These are phyloP conservation scores for Glarea lozoyensis DNA, from an alignment of 495 filamentous ascomycete species.

Conservation along the genomic window DNA sequence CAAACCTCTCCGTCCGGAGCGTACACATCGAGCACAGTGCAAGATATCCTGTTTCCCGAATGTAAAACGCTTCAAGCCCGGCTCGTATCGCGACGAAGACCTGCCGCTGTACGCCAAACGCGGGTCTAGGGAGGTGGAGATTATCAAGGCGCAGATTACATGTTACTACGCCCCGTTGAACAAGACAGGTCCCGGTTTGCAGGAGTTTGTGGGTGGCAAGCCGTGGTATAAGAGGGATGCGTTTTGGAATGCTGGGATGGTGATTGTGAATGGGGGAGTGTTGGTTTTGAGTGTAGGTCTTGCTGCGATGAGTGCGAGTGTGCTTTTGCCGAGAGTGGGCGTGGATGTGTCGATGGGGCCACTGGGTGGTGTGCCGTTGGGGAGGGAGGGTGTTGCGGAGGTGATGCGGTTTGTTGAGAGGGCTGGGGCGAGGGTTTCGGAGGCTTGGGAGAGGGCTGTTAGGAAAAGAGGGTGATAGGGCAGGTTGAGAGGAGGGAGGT, in stretches of 20 bases:
- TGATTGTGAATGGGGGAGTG: neutral
- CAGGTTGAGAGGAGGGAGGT: too few species aligned
- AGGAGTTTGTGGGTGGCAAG: too few species aligned
- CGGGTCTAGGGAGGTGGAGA: constrained; percentile 11
- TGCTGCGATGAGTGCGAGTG: neutral
- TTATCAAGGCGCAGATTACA: constrained; percentile 11
- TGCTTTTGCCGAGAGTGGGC: neutral
- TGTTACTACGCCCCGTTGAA: constrained; percentile 10
- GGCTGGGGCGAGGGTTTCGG: too few species aligned
- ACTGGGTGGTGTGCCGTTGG: too few species aligned
- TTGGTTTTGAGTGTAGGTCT: neutral
- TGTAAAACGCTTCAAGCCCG: constrained; percentile 15
- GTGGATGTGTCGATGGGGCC: neutral
- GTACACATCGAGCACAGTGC: neutral
- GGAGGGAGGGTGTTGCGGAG: too few species aligned
- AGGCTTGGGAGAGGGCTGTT: too few species aligned
- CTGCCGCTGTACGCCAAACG: constrained; percentile 3
- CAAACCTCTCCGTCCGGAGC: neutral
- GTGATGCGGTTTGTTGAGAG: too few species aligned
- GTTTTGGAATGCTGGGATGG: neutral
- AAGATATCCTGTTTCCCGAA: constrained; percentile 17
- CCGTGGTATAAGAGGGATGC: too few species aligned
- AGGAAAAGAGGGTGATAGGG: too few species aligned
- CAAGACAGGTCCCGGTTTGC: neutral
- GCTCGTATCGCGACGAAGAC: constrained; percentile 7